Conservation (phyloP, 495 filamentous ascomycete species). For the Amorphotheca resinae region DNA sequence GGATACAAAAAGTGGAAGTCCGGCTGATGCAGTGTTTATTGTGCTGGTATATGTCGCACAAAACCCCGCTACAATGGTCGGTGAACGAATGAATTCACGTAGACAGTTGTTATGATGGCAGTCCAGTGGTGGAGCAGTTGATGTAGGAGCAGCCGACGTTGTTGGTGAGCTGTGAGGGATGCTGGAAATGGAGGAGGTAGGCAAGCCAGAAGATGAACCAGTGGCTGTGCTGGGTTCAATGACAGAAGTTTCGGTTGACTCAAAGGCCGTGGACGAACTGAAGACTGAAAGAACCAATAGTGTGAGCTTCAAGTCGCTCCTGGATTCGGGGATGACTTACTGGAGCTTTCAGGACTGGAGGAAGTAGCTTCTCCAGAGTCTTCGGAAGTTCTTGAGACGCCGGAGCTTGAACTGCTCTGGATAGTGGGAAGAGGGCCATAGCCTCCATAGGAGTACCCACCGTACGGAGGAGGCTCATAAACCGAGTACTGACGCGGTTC, state of each 20-base stretch:
- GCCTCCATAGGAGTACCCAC: slow-evolving; percentile 26
- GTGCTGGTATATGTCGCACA: too few relatives aligned
- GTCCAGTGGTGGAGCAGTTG: background rate
- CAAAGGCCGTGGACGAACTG: background rate
- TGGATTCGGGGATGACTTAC: background rate
- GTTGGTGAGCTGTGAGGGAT: too few relatives aligned
- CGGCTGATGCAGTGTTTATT: too few relatives aligned
- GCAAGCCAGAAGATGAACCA: background rate
- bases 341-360: background rate
- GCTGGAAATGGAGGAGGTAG: background rate
- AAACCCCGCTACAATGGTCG: too few relatives aligned
- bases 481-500: slow-evolving; percentile 16
- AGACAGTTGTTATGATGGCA: slow-evolving; percentile 10
- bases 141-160: background rate
- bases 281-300: background rate
- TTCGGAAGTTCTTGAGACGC: slow-evolving; percentile 1
- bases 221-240: too few relatives aligned
- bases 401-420: background rate
- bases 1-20: too few relatives aligned
- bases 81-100: slow-evolving; percentile 8
- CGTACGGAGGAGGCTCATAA: slow-evolving; percentile 31
- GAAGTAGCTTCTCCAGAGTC: slow-evolving; percentile 7
- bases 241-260: background rate
- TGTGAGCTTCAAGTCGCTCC: background rate
- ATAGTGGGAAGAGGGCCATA: slow-evolving; percentile 21